These are phyloP conservation scores for Dactylellina haptotyla DNA, from an alignment of 2,329 filamentous ascomycete genomes.

Conservation along the genomic window DNA sequence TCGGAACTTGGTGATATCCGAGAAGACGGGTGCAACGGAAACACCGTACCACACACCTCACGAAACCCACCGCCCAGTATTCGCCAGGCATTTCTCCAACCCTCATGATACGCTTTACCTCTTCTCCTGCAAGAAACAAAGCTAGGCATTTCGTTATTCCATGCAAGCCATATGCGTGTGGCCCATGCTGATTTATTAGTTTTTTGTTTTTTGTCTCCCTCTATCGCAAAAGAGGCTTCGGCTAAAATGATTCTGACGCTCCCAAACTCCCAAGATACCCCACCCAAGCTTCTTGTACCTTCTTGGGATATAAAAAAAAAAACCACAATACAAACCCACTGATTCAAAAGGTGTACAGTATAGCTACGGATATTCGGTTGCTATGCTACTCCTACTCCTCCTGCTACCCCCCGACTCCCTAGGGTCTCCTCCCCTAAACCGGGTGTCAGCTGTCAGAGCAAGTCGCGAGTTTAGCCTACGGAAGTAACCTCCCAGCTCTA, in stretches of 20 bases:
- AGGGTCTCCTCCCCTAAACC: not conserved
- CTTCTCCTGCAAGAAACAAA: no score
- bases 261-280: not conserved
- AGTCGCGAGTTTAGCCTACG: conserved; percentile 21
- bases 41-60: no score
- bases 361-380: no score
- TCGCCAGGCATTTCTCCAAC: no score
- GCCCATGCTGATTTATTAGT: no score
- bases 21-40: not conserved
- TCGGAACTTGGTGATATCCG: conserved; percentile 45
- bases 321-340: not conserved
- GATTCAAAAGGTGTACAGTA: not conserved
- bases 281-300: conserved; percentile 2
- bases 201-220: no score
- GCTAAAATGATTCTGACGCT: not conserved
- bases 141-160: no score
- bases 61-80: not conserved
- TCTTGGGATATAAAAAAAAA: conserved; percentile 3
- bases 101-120: not conserved
- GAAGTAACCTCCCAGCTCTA: conserved; percentile 21
- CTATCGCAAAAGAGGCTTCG: not conserved
- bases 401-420: no score
- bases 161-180: not conserved
- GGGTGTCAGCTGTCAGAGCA: not conserved
- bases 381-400: not conserved